These are phyloP conservation scores for Corylus americana DNA, from an alignment of 306 rosid genomes.

Conservation along the genomic window DNA sequence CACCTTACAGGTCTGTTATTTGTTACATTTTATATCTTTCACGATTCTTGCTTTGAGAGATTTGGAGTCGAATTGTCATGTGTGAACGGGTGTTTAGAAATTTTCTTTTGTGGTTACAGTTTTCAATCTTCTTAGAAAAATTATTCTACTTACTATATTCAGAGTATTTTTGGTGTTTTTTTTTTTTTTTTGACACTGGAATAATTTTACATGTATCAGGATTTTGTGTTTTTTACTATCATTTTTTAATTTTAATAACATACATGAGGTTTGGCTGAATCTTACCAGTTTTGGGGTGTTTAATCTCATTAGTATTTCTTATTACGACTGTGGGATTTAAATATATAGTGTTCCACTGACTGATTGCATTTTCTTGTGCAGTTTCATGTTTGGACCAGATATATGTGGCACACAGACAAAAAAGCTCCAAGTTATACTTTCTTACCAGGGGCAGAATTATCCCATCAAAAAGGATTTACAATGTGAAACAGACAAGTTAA, in stretches of 20 bases:
- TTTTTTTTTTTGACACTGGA: not conserved
- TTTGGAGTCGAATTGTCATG: not conserved
- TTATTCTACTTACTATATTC: not conserved
- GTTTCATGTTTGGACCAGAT: conserved; percentile 97
- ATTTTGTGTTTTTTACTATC: not conserved
- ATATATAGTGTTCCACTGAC: conserved; percentile 12
- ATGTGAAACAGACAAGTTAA: conserved; percentile 95
- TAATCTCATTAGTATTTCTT: not conserved
- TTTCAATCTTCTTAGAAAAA: not conserved
- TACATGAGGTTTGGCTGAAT: not conserved
- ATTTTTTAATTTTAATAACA: not conserved
- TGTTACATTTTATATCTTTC: conserved; percentile 1
- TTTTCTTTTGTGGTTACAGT: not conserved
- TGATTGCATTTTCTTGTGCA: conserved; percentile 41
- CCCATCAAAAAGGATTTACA: conserved; percentile 85
- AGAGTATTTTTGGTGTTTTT: not conserved
- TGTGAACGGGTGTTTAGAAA: not conserved
- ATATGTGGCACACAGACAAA: conserved; percentile 88
- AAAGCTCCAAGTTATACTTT: conserved; percentile 87
- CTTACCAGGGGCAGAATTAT: conserved; percentile 98
- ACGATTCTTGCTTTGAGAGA: conserved; percentile 9
- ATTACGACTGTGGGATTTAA: not conserved
- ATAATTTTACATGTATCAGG: not conserved
- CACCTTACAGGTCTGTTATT: conserved; percentile 77
- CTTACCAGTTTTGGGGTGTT: not conserved